These are phyloP conservation scores for Silene latifolia DNA, from an alignment of 148 eudicot species.

Conservation along the genomic window DNA sequence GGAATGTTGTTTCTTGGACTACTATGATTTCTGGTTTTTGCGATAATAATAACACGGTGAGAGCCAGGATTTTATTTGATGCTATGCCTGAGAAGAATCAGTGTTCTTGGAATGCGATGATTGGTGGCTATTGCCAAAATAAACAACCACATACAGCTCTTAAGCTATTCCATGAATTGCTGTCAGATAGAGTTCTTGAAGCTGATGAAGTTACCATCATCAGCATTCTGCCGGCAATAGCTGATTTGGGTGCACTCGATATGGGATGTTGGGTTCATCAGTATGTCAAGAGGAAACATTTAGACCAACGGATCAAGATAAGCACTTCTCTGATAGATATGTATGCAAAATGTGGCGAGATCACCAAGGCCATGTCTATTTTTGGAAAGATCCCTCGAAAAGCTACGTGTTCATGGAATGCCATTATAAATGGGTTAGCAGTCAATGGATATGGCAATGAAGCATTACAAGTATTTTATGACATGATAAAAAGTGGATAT, in stretches of 20 bases:
- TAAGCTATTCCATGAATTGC: conserved; percentile 54
- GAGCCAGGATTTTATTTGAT: conserved; percentile 59
- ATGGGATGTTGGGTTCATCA: conserved; percentile 66
- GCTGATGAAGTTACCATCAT: conserved; percentile 67
- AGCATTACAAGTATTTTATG: conserved; percentile 49
- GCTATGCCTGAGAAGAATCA: conserved; percentile 60
- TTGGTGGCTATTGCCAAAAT: conserved; percentile 65
- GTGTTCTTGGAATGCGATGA: conserved; percentile 76
- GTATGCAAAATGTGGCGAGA: conserved; percentile 86
- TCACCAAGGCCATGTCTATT: conserved; percentile 47
- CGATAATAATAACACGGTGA: conserved; percentile 35
- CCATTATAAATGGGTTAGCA: conserved; percentile 78
- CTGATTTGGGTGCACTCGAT: conserved; percentile 75
- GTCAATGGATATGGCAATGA: conserved; percentile 63
- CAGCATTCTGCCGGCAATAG: conserved; percentile 79
- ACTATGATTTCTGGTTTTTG: conserved; percentile 73
- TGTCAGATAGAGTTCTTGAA: conserved; percentile 37
- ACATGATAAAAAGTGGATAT: conserved; percentile 47
- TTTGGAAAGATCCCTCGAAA: conserved; percentile 41
- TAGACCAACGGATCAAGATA: conserved; percentile 52
- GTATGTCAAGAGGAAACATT: conserved; percentile 49
- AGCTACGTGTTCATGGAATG: conserved; percentile 67
- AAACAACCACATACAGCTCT: conserved; percentile 58
- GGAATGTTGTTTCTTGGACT: conserved; percentile 73
- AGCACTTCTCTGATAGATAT: conserved; percentile 71